Conservation (phyloP, 305 asterid species). For the Andrographis paniculata region DNA sequence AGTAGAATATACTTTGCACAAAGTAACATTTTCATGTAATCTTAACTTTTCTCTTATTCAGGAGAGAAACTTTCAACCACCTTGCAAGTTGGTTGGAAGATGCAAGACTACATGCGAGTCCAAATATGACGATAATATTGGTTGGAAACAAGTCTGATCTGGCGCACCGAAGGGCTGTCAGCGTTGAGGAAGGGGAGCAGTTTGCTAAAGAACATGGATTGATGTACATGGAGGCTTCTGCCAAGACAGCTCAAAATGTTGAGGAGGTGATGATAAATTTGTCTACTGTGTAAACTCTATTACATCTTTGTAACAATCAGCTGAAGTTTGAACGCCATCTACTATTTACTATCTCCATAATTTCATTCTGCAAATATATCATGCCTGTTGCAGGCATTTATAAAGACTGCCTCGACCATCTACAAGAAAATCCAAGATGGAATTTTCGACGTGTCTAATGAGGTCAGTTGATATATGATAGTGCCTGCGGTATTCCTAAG, state of each 20-base stretch:
- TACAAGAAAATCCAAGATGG: slow-evolving; percentile 35
- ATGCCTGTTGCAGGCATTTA: slow-evolving; percentile 47
- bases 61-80: background rate
- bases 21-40: no score
- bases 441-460: slow-evolving; percentile 59
- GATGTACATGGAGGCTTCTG: slow-evolving; percentile 84
- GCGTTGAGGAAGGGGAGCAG: slow-evolving; percentile 26
- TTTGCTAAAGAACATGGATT: slow-evolving; percentile 14
- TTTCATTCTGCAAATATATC: background rate
- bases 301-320: background rate
- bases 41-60: slow-evolving; percentile 2
- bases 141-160: slow-evolving; percentile 78
- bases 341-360: background rate
- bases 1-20: no score
- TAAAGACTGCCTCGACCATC: slow-evolving; percentile 59
- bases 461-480: slow-evolving; percentile 31
- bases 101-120: background rate
- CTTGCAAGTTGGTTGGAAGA: slow-evolving; percentile 1
- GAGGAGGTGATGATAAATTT: slow-evolving; percentile 18
- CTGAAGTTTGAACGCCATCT: background rate
- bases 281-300: background rate
- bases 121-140: slow-evolving; percentile 14
- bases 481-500: background rate
- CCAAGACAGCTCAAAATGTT: slow-evolving; percentile 64
- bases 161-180: slow-evolving; percentile 68